phyloP scores from a whole-genome alignment of 257 asterid species.

The Salvia hispanica region DNA sequence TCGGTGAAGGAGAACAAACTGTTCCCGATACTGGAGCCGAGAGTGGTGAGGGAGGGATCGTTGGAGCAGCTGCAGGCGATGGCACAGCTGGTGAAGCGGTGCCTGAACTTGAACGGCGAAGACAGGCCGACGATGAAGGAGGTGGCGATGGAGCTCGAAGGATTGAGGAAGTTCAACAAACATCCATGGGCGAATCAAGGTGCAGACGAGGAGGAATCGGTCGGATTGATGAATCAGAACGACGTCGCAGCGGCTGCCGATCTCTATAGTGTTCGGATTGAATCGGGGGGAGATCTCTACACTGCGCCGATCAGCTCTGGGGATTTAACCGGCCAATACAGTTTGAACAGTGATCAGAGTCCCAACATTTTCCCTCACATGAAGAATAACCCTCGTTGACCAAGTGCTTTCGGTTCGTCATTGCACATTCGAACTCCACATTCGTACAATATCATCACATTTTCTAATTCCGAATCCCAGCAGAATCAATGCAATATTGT shows the following conservation, averaged over 20 bases:
- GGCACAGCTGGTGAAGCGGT: constrained; percentile 12
- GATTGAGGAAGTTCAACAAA: constrained; percentile 35
- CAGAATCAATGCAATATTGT: too few relatives aligned
- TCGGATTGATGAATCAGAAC: not conserved
- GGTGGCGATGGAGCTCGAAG: constrained; percentile 23
- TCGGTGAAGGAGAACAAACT: not conserved
- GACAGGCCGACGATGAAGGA: constrained; percentile 21
- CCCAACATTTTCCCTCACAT: constrained; percentile 32
- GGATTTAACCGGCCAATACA: constrained; percentile 40
- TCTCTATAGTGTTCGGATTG: not conserved
- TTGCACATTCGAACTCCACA: too few relatives aligned
- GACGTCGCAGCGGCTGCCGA: not conserved
- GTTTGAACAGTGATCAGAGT: constrained; percentile 33
- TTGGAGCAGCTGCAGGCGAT: constrained; percentile 6
- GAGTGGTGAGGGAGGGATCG: constrained; percentile 12
- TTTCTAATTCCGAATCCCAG: too few relatives aligned
- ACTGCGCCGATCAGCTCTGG: constrained; percentile 38
- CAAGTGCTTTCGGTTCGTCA: too few relatives aligned
- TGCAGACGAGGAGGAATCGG: not conserved
- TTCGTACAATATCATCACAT: too few relatives aligned
- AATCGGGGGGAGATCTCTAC: constrained; percentile 37
- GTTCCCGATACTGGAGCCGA: not conserved
- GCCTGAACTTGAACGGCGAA: constrained; percentile 5
- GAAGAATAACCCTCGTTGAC: constrained; percentile 43
- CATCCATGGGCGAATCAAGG: constrained; percentile 10